phyloP scores from a whole-genome alignment of 495 filamentous ascomycete species.

The Aspergillus biplanus region DNA sequence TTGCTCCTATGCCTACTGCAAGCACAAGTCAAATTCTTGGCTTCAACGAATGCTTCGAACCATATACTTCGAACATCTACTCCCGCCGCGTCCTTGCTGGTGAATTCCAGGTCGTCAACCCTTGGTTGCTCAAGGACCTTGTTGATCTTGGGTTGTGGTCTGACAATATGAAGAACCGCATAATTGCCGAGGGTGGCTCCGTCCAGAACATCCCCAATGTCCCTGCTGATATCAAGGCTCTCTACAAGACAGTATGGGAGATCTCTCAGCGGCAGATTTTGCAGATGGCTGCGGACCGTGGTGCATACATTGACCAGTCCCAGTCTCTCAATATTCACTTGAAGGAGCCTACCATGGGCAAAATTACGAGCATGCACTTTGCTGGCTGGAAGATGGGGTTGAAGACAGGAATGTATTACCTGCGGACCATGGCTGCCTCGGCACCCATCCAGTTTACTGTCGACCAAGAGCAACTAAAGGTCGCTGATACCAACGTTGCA shows the following conservation, averaged over 20 bases:
- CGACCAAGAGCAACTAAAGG: constrained; percentile 93
- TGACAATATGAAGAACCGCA: constrained; percentile 99
- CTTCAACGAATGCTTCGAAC: constrained; percentile 99
- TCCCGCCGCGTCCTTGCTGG: constrained; percentile 96
- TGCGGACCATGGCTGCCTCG: constrained; percentile 95
- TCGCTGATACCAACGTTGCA: constrained; percentile 81
- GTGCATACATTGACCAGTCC: constrained; percentile 97
- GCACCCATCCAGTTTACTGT: constrained; percentile 99
- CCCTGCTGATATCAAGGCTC: constrained; percentile 89
- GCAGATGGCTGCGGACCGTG: constrained; percentile 97
- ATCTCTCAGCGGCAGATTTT: constrained; percentile 95
- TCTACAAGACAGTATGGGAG: constrained; percentile 99
- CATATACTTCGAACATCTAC: constrained; percentile 99
- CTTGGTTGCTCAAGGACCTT: constrained; percentile 96
- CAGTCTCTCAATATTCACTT: constrained; percentile 99
- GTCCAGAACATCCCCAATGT: constrained; percentile 97
- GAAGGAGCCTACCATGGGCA: constrained; percentile 98
- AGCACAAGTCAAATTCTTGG: constrained; percentile 95
- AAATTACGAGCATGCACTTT: constrained; percentile 99
- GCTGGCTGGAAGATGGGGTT: constrained; percentile 98
- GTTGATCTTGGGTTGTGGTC: constrained; percentile 98
- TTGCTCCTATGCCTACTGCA: constrained; percentile 98
- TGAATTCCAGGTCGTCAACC: constrained; percentile 99
- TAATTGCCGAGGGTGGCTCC: constrained; percentile 94
- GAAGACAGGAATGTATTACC: constrained; percentile 99